phyloP scores from a whole-genome alignment of 768 basidiomycete genomes.

The Hypholoma fasciculare region DNA sequence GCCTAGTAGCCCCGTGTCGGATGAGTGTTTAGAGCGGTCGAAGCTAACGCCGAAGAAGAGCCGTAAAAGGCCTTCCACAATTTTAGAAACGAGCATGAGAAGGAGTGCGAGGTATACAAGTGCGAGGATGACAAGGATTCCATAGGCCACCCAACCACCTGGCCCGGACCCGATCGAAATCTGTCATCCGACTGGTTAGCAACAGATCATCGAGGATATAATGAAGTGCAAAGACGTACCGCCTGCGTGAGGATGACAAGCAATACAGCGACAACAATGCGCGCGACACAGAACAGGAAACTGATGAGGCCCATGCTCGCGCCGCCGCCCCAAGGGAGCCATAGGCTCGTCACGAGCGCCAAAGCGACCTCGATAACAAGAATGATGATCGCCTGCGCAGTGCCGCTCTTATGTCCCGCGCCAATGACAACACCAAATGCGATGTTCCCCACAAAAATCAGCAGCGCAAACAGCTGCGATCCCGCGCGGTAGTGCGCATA shows the following conservation, averaged over 20 bases:
- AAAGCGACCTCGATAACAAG: conserved; percentile 86
- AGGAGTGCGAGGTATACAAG: conserved; percentile 84
- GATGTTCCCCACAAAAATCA: conserved; percentile 82
- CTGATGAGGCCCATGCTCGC: conserved; percentile 96
- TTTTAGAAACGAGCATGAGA: conserved; percentile 81
- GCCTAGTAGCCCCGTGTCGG: conserved; percentile 88
- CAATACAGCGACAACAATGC: conserved; percentile 88
- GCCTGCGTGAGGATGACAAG: conserved; percentile 88
- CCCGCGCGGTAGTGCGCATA: conserved; percentile 95
- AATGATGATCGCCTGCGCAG: conserved; percentile 88
- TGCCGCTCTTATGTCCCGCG: conserved; percentile 87
- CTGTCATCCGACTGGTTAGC: conserved; percentile 37
- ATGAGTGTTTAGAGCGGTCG: conserved; percentile 75
- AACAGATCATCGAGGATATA: neutral
- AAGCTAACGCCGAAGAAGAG: conserved; percentile 79
- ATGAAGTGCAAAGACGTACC: conserved; percentile 46
- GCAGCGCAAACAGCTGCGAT: conserved; percentile 83
- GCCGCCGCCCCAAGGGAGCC: conserved; percentile 96
- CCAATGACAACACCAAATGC: conserved; percentile 85
- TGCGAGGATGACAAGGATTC: conserved; percentile 80
- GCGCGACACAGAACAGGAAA: conserved; percentile 88
- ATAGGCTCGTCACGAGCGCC: conserved; percentile 87
- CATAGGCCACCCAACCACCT: conserved; percentile 92
- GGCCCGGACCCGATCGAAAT: conserved; percentile 82
- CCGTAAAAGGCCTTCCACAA: conserved; percentile 81